These are phyloP conservation scores for Euphorbia lathyris DNA, from an alignment of 345 rosid species.

Conservation along the genomic window DNA sequence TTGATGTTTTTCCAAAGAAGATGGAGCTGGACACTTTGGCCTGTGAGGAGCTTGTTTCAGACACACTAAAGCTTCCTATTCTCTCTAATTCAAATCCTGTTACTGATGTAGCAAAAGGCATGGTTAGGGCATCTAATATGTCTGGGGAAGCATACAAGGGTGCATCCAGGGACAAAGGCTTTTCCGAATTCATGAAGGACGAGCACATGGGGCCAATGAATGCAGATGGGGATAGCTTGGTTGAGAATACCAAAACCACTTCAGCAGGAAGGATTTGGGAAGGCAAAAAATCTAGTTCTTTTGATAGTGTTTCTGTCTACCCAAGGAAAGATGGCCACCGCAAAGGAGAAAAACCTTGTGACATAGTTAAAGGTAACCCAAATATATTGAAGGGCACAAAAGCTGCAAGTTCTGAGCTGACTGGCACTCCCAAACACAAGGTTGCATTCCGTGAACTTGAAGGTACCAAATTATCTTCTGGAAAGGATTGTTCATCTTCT, in stretches of 20 bases:
- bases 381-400: constrained; percentile 39
- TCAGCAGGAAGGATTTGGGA: constrained; percentile 48
- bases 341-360: constrained; percentile 42
- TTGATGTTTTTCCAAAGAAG: constrained; percentile 33
- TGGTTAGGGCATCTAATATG: constrained; percentile 27
- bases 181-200: constrained; percentile 38
- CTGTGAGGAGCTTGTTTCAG: constrained; percentile 69
- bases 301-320: constrained; percentile 34
- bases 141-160: constrained; percentile 37
- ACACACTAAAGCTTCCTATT: constrained; percentile 65
- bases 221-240: constrained; percentile 37
- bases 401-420: constrained; percentile 34
- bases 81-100: constrained; percentile 47
- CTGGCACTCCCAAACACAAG: constrained; percentile 42
- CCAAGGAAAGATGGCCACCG: constrained; percentile 42
- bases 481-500: constrained; percentile 44
- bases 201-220: constrained; percentile 34
- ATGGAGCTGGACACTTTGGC: constrained; percentile 35
- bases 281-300: constrained; percentile 44
- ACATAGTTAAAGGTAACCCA: constrained; percentile 36
- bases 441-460: constrained; percentile 38
- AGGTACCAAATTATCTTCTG: constrained; percentile 37
- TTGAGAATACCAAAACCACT: constrained; percentile 45
- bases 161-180: constrained; percentile 34
- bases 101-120: constrained; percentile 30